Evolutionary conservation across 2,329 filamentous ascomycete genomes (phyloP), one percentile per base, ranked within the genome.

Genomic region (Neopestalotiopsis sp.): DNA sequence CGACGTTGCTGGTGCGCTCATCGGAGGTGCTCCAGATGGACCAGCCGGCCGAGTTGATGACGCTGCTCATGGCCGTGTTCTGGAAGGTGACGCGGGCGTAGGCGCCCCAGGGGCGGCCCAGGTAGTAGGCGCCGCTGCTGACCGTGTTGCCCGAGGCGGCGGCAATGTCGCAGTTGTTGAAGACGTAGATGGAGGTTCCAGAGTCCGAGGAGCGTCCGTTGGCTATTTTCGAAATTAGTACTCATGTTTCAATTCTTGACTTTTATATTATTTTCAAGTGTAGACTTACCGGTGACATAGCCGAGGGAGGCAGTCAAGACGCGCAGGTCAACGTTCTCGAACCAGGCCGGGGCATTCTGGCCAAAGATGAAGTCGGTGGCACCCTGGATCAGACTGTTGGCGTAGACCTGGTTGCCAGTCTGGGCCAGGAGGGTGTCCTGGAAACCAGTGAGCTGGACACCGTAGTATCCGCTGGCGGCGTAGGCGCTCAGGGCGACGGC

Each of bases 31-130:
- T 83, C 90, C 90, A 91, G 42, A 81, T 74, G 1, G 72, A 75
- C 89, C 90, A 91, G 1, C 90, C 90, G 0, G 83, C 84, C 1
- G 81, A 67, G 74, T 91, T 90, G 73, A 92, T 84, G 34, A 91
- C 87, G 9, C 79, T 77, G 6, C 81, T 82, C 78, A 92, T 79
- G 34, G 75, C 73, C 0, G 85, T 86, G 60, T 82, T 74, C 72
- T 86, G 84, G 76, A 85, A 84, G 6, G 83, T 80, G 1, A 86
- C 85, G 4, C 82, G 80, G 0, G 84, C 81, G 69, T 81, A 84
- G 56, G 79, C 75, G 9, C 79, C 71, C 84, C 84, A 86, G 0
- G 84, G 84, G 3, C 84, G 80, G 17, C 84, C 84, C 2, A 87
- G 83, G 68, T 83, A 84, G 71, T 80, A 84, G 0, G 80, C 78